These are phyloP conservation scores for Wilcoxina mikolae DNA, from an alignment of 495 filamentous ascomycete genomes.

Conservation along the genomic window DNA sequence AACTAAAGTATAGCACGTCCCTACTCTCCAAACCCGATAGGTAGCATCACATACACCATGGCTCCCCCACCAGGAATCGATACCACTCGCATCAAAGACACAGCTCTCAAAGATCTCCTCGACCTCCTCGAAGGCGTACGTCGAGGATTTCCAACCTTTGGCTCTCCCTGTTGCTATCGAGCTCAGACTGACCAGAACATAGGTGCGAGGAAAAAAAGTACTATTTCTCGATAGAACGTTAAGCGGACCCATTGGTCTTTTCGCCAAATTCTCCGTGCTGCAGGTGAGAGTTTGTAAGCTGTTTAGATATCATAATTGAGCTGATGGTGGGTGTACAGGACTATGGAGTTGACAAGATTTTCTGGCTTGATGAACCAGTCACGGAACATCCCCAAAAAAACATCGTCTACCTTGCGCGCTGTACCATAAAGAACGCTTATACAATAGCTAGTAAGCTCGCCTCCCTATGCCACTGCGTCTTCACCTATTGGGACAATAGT, in stretches of 20 bases:
- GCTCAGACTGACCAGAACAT: constrained; percentile 19
- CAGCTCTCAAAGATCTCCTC: constrained; percentile 70
- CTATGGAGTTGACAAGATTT: constrained; percentile 92
- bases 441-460: constrained; percentile 69
- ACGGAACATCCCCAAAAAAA: constrained; percentile 80
- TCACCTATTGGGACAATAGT: constrained; percentile 40
- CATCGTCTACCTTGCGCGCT: constrained; percentile 80
- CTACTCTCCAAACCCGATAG: too few species aligned
- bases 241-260: constrained; percentile 73
- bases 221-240: constrained; percentile 82
- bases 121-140: constrained; percentile 83
- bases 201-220: constrained; percentile 98
- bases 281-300: constrained; percentile 30
- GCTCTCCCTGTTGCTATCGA: constrained; percentile 23
- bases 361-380: constrained; percentile 83
- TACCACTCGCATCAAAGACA: constrained; percentile 65
- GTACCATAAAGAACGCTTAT: constrained; percentile 63
- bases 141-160: constrained; percentile 29
- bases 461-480: not conserved
- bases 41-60: constrained; percentile 9
- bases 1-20: too few species aligned
- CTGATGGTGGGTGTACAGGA: constrained; percentile 42
- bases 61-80: constrained; percentile 58
- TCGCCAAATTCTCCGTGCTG: constrained; percentile 82
- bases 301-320: constrained; percentile 8